Evolutionary conservation across 257 asterid species (phyloP).

Genomic region (Plectranthus barbatus): DNA sequence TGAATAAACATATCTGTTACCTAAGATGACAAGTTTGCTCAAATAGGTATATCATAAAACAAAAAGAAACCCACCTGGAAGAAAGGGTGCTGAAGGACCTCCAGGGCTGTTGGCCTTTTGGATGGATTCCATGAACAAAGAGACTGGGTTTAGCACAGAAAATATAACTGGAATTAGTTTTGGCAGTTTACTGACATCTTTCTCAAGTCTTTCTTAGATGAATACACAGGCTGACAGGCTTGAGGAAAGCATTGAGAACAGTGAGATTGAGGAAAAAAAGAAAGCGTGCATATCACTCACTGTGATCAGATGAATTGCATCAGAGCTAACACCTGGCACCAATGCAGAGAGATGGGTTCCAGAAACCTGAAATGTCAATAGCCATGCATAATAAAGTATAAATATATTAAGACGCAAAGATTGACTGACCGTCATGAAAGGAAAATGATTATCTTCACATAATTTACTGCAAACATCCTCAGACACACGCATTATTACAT

Average conservation of each 20-base stretch:
- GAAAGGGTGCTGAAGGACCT: constrained; percentile 90
- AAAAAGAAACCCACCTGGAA: constrained; percentile 52
- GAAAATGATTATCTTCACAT: not conserved
- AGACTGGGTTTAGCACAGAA: constrained; percentile 37
- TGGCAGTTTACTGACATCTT: not conserved
- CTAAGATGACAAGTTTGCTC: not conserved
- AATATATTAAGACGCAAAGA: not conserved
- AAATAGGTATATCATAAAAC: not conserved
- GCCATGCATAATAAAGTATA: not conserved
- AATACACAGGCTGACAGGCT: not conserved
- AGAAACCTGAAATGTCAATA: constrained; percentile 35
- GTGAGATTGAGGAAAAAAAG: not conserved
- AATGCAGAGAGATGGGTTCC: constrained; percentile 48
- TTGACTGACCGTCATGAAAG: not conserved
- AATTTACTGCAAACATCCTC: not conserved
- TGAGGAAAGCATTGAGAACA: not conserved
- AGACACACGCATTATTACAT: not conserved
- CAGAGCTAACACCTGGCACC: constrained; percentile 58
- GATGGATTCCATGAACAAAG: constrained; percentile 94
- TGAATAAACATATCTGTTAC: not conserved
- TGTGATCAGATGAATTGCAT: constrained; percentile 52
- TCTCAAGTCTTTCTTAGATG: not conserved
- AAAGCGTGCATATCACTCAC: constrained; percentile 32
- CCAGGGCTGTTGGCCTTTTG: constrained; percentile 78
- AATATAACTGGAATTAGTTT: not conserved